Evolutionary conservation across 2,329 filamentous ascomycete species (phyloP), one percentile per base, ranked within the genome.

Genomic region (Talaromyces sp.): DNA sequence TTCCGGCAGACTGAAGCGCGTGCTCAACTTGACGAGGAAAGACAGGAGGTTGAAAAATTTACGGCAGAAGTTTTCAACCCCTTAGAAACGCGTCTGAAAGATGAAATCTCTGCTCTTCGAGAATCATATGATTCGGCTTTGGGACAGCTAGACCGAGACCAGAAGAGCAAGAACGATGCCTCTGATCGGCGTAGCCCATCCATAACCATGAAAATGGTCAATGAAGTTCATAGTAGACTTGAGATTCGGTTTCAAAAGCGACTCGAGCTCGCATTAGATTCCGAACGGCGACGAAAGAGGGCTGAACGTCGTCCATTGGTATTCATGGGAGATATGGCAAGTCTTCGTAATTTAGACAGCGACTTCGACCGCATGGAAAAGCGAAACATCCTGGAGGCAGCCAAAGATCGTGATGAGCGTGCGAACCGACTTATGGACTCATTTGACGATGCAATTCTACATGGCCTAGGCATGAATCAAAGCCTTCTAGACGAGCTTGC

Each of bases 261-360:
- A 11, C 74, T 78, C 2, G 72, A 77, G 27, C 75, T 79, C 32
- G 75, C 80, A 5, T 65, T 82, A 16, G 81, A 83, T 56, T 77
- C 80, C 36, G 81, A 84, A 61, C 76, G 75, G 41, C 73, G 80
- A 14, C 77, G 81, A 47, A 83, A 83, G 67, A 79, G 76, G 59
- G 79, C 81, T 0, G 80, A 83, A 57, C 71, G 79, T 45, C 76
- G 77, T 52, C 80, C 77, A 19, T 74, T 77, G 29, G 80, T 81
- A 20, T 77, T 80, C 47, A 73, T 77, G 41, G 80, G 80, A 19
- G 77, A 83, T 58, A 78, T 79, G 17, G 64, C 70, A 4, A 76
- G 76, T 39, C 72, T 84, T 58, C 82, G 80, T 62, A 70, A 70
- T 24, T 64, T 83, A 9, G 74, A 77, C 39, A 70, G 69, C 16